Base-by-base conservation (phyloP, 2,329 filamentous ascomycete genomes). In the Diaporthe citriasiana region DNA sequence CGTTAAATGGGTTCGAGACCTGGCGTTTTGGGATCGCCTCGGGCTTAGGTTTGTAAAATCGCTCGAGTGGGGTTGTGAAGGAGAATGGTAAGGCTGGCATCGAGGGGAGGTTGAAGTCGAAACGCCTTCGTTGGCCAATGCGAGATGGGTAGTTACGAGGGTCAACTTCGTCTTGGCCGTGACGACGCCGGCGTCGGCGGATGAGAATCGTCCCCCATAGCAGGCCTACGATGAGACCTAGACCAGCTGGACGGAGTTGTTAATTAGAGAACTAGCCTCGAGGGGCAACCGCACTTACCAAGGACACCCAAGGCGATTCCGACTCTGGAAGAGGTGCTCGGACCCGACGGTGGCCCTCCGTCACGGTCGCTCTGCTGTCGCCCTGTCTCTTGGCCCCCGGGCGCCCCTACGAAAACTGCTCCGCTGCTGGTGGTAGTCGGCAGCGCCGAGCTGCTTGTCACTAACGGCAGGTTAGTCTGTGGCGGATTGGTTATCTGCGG, bases 231-330 rank as follows among this genome's bases (percentile, higher is more conserved):
- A 76, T 38, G 10, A 76, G 65, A 6, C 70, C 70, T 3, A 74
- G 27, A n/a, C 53, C 74, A 47, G 59, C 74, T 76, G 25, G 8
- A 59, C 33, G 2, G 4, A 69, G 33, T 45, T 45, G 33, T 35
- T 33, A n/a, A n/a, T 13, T 10, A 35, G 0, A 56, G 2, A 3
- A 12, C 2, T 0, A n/a, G 1, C 7, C 4, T 25, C 4, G 4
- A 33, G 33, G 22, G 15, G 3, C 12, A 3, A 22, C 1, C 9
- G 22, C 10, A 42, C 73, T 22, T 59, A 76, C 74, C 74, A 12
- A 76, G 33, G 6, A 40, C 57, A 13, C 72, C 74, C 19, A 76
- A 74, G 17, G 73, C 74, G 4, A 76, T 76, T 33, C 33, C 74
- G 5, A 72, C 73, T 65, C 72, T 72, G 55, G 50, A 66, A 15